Conservation (phyloP, 2,329 filamentous ascomycete species). For the Monilinia vaccinii-corymbosi region DNA sequence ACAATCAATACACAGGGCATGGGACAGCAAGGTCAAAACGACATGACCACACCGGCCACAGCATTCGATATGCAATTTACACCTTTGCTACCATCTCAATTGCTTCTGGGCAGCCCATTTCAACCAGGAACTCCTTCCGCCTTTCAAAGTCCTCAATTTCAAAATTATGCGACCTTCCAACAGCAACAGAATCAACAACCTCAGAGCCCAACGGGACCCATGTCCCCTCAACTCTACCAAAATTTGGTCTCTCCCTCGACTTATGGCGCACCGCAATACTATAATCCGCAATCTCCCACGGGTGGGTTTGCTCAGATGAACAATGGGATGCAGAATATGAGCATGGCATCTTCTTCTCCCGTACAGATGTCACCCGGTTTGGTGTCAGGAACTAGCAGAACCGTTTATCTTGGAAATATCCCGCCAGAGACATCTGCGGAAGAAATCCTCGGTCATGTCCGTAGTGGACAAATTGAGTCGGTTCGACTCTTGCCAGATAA, state of each 20-base stretch:
- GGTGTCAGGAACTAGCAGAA: slow-evolving; percentile 85
- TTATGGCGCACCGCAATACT: slow-evolving; percentile 74
- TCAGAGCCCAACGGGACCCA: slow-evolving; percentile 65
- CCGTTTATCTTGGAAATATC: slow-evolving; percentile 95
- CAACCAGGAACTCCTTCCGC: slow-evolving; percentile 87
- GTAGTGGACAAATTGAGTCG: slow-evolving; percentile 98
- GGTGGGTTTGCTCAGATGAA: slow-evolving; percentile 49
- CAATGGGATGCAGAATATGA: slow-evolving; percentile 38
- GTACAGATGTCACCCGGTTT: slow-evolving; percentile 71
- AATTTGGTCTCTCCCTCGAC: slow-evolving; percentile 77
- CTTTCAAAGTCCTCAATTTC: slow-evolving; percentile 87
- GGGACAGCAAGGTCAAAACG: slow-evolving; percentile 44
- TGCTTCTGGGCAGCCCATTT: slow-evolving; percentile 92
- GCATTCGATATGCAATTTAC: slow-evolving; percentile 98
- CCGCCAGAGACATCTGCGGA: slow-evolving; percentile 95
- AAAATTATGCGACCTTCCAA: slow-evolving; percentile 71
- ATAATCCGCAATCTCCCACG: slow-evolving; percentile 77
- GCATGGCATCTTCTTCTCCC: slow-evolving; percentile 57
- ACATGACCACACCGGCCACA: slow-evolving; percentile 79
- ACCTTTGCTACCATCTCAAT: slow-evolving; percentile 84
- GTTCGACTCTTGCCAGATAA: slow-evolving; percentile 93
- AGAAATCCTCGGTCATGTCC: slow-evolving; percentile 91
- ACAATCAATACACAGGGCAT: slow-evolving; percentile 86
- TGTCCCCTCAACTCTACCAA: slow-evolving; percentile 79
- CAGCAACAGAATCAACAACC: slow-evolving; percentile 40